Evolutionary conservation across 202 grass and related monocot genomes (phyloP), one percentile per base, ranked within the genome.

Genomic region (Zizania palustris): DNA sequence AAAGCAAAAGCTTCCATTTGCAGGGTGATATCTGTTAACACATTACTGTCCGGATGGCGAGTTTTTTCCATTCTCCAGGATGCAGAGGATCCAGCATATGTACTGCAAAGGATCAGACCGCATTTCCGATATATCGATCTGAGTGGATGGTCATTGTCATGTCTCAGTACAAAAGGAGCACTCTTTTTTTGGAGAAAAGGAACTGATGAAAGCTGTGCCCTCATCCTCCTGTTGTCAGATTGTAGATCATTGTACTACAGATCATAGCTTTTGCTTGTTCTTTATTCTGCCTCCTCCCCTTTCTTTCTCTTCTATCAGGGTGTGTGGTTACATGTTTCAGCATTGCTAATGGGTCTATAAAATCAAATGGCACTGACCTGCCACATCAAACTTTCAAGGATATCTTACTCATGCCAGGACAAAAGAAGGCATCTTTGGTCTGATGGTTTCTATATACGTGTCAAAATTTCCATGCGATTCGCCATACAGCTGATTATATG

Each of bases 121-220:
- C 79, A 74, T 56, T 55, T 50, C 69, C 0, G 6, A 54, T 65
- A 54, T 18, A 54, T 53, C 49, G n/a, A 53, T 58, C 42, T 0
- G 20, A 55, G 81, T 56, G 57, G 66, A 63, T 63, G 22, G 46
- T 19, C 46, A 38, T 38, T 11, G 72, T 83, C 64, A 20, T 53
- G 58, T 61, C 63, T 22, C 72, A 22, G 18, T 49, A 22, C 19
- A 34, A 81, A 72, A 53, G 56, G 22, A 39, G 50, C 5, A 44
- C 11, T 20, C 3, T 73, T 53, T 76, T 75, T 69, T 62, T 12
- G 16, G 54, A 7, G 53, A 9, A 76, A 75, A 72, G 9, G 36
- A 36, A 50, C 7, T 38, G 22, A 55, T 38, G 22, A 55, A 55
- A 55, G 51, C n/a, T 55, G 50, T 11, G 75, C 74, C 44, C 37